A percentile compares a stretch with the other conserved stretches of the same genome.
These are phyloP conservation scores for Cymbopogon citratus DNA, from an alignment of 176 grass and related monocot genomes.

Conservation along the genomic window DNA sequence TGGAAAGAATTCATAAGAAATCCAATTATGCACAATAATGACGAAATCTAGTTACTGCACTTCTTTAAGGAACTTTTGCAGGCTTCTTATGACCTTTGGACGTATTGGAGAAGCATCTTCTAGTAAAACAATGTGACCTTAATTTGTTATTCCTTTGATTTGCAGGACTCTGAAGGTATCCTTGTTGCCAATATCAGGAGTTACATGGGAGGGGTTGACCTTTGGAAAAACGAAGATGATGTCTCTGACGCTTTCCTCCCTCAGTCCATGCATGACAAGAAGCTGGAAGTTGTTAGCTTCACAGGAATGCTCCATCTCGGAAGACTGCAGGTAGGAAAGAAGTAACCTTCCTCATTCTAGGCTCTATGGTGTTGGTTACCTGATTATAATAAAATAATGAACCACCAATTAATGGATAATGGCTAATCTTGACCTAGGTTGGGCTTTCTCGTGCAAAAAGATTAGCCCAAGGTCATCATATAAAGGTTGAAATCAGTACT, in stretches of 20 bases:
- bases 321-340: constrained; percentile 54
- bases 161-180: constrained; percentile 76
- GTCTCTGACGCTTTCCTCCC: constrained; percentile 46
- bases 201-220: constrained; percentile 97
- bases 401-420: background rate
- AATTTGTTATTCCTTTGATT: background rate
- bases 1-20: background rate
- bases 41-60: background rate
- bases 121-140: background rate
- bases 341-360: background rate
- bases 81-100: background rate
- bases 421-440: constrained; percentile 38
- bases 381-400: background rate
- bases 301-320: constrained; percentile 87
- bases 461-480: constrained; percentile 67
- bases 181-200: constrained; percentile 86
- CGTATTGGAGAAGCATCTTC: constrained; percentile 5
- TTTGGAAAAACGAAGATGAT: constrained; percentile 88
- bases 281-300: constrained; percentile 85
- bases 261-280: constrained; percentile 87
- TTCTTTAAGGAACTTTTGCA: background rate
- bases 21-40: constrained; percentile 1
- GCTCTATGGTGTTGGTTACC: background rate
- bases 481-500: constrained; percentile 60
- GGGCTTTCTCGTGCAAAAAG: constrained; percentile 73